Evolutionary conservation across 2,329 filamentous ascomycete genomes (phyloP).

Genomic region (Pyrenophora tritici-repentis): DNA sequence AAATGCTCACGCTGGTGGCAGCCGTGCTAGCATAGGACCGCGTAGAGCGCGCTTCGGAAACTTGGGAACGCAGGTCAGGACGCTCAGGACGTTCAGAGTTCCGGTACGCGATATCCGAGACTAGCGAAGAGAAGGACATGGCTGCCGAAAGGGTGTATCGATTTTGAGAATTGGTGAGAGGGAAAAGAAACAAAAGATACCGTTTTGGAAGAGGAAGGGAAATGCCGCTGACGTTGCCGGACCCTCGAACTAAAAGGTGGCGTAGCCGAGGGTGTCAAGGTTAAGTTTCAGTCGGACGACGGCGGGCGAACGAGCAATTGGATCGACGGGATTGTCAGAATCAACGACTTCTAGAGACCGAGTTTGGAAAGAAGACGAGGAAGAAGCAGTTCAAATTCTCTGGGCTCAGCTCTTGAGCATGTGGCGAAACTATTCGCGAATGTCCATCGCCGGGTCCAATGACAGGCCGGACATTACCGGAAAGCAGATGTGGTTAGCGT

Average conservation of each 20-base stretch:
- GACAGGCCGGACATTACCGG: conserved; percentile 15
- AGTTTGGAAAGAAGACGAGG: not conserved
- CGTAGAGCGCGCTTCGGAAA: conserved; percentile 54
- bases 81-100: conserved; percentile 45
- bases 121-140: conserved; percentile 60
- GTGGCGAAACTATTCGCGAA: conserved; percentile 5
- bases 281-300: conserved; percentile 2
- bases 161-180: not conserved
- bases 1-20: conserved; percentile 58
- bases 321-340: not conserved
- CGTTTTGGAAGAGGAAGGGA: not conserved
- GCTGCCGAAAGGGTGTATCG: conserved; percentile 3
- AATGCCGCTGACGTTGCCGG: conserved; percentile 4
- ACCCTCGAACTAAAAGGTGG: conserved; percentile 13
- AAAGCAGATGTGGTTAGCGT: conserved; percentile 7
- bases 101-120: conserved; percentile 57
- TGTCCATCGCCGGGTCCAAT: conserved; percentile 16
- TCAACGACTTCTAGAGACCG: not conserved
- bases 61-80: conserved; percentile 52
- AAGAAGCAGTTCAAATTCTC: not conserved
- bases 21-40: conserved; percentile 58
- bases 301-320: not conserved
- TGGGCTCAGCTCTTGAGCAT: not conserved
- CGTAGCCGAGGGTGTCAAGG: conserved; percentile 12
- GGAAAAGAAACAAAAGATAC: not conserved